Percentiles rank a stretch among this genome's conserved stretches.
Evolutionary conservation across 345 rosid species (phyloP).

Genomic region (Gossypium longicalyx): DNA sequence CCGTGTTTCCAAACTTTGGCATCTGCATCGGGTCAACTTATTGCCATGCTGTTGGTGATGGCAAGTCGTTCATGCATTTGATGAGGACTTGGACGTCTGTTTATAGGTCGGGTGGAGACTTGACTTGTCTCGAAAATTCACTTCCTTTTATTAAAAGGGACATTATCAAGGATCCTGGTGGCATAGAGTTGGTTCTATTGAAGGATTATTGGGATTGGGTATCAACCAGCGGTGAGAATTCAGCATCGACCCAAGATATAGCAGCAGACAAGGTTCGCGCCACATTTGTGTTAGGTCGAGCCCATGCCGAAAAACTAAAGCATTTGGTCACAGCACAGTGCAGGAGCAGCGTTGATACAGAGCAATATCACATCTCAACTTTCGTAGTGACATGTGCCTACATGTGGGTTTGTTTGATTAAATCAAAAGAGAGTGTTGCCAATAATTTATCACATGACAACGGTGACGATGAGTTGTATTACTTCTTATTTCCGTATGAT

Average conservation of each 20-base stretch:
- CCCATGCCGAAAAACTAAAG: constrained; percentile 24
- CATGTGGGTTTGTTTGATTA: constrained; percentile 32
- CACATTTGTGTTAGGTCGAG: constrained; percentile 21
- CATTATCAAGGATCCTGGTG: constrained; percentile 21
- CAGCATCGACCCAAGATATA: background rate
- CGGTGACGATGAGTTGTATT: background rate
- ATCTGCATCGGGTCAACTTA: constrained; percentile 28
- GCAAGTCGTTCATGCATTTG: constrained; percentile 25
- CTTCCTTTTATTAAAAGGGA: constrained; percentile 20
- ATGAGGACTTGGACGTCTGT: constrained; percentile 37
- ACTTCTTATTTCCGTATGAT: constrained; percentile 21
- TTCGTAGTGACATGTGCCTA: constrained; percentile 31
- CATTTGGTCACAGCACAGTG: background rate
- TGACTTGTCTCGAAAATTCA: background rate
- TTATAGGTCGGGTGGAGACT: constrained; percentile 18
- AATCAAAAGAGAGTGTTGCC: constrained; percentile 10
- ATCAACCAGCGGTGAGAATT: background rate
- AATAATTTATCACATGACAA: background rate
- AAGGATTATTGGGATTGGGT: constrained; percentile 16
- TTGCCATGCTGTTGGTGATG: constrained; percentile 31
- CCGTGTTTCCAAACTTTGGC: constrained; percentile 35
- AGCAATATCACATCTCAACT: constrained; percentile 15
- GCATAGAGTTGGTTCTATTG: constrained; percentile 15
- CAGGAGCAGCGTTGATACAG: background rate
- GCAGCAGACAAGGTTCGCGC: constrained; percentile 24